Conservation (phyloP, 768 basidiomycete species). For the Tubosaeta sp. region DNA sequence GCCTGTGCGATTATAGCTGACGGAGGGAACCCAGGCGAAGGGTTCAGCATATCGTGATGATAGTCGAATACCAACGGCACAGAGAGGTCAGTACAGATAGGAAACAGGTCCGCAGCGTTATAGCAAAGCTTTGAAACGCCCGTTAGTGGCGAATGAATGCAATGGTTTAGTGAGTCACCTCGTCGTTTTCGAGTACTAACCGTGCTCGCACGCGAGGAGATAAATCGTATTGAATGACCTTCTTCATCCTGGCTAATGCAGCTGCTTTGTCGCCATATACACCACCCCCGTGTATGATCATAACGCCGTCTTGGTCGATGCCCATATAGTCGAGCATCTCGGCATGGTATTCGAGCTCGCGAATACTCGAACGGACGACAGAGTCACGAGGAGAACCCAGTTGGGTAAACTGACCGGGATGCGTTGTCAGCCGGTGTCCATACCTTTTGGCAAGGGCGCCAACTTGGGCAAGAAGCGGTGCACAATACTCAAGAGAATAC, state of each 20-base stretch:
- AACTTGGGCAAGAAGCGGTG: constrained; percentile 46
- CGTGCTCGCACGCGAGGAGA: constrained; percentile 62
- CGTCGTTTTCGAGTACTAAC: constrained; percentile 92
- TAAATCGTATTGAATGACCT: constrained; percentile 57
- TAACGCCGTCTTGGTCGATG: constrained; percentile 76
- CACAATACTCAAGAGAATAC: constrained; percentile 76
- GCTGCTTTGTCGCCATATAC: constrained; percentile 76
- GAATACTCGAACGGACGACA: constrained; percentile 71
- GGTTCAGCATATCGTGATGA: constrained; percentile 75
- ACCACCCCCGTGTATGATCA: constrained; percentile 86
- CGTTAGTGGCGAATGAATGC: not conserved
- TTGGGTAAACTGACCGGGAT: constrained; percentile 86
- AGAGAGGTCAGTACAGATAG: constrained; percentile 77
- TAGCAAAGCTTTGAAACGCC: constrained; percentile 59
- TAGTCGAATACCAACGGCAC: constrained; percentile 75
- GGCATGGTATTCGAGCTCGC: constrained; percentile 83
- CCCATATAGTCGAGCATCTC: constrained; percentile 87
- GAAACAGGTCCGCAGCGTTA: constrained; percentile 83
- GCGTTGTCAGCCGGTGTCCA: constrained; percentile 77
- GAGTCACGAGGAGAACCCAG: constrained; percentile 73
- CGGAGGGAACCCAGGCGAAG: constrained; percentile 53
- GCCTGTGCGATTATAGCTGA: constrained; percentile 68
- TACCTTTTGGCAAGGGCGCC: constrained; percentile 66
- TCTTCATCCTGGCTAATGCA: constrained; percentile 69
- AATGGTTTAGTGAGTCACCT: constrained; percentile 40